Percentiles rank a stretch among this genome's conserved stretches.
phyloP scores from a whole-genome alignment of 305 asterid species.

The Solanum hybrid region DNA sequence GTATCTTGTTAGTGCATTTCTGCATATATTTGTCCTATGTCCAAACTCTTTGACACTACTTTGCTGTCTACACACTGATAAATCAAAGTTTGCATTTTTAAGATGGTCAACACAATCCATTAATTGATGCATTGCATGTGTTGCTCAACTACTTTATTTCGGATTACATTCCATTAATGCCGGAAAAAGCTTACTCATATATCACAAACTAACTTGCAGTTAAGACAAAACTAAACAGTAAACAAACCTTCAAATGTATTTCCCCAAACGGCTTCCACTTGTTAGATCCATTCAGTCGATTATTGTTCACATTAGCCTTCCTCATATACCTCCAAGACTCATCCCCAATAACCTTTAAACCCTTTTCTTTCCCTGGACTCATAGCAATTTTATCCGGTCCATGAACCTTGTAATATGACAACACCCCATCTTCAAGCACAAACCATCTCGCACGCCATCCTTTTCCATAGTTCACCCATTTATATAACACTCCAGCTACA shows the following conservation, averaged over 20 bases:
- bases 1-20: not conserved
- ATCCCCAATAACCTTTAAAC: slow-evolving; percentile 72
- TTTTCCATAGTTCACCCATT: slow-evolving; percentile 98
- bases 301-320: slow-evolving; percentile 40
- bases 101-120: not conserved
- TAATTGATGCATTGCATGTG: not conserved
- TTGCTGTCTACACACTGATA: not conserved
- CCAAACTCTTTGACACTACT: not conserved
- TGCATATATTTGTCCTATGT: not conserved
- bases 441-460: slow-evolving; percentile 99
- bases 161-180: not conserved
- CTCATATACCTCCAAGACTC: slow-evolving; percentile 88
- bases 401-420: slow-evolving; percentile 86
- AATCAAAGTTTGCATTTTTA: not conserved
- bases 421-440: slow-evolving; percentile 90
- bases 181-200: not conserved
- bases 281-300: slow-evolving; percentile 31
- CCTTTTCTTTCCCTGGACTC: slow-evolving; percentile 56
- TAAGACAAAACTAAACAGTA: not conserved
- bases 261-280: slow-evolving; percentile 87
- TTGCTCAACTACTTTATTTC: not conserved
- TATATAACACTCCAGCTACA: slow-evolving; percentile 71
- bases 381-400: slow-evolving; percentile 85
- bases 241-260: slow-evolving; percentile 87
- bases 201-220: not conserved